Evolutionary conservation across 78 protist species (phyloP).

Genomic region (Guillardia theta): DNA sequence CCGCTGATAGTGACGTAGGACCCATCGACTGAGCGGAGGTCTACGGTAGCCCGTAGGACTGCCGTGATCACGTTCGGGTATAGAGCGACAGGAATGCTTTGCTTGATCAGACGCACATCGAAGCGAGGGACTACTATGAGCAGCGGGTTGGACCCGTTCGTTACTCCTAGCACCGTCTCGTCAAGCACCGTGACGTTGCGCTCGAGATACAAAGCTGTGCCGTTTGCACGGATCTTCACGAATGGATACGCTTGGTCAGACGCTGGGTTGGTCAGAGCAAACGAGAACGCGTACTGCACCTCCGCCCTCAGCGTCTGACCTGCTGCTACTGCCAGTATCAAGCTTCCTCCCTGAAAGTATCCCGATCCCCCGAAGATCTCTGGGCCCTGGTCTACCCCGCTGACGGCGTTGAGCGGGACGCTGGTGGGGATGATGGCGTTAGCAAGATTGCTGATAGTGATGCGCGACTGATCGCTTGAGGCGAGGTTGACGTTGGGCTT

Average conservation of each 20-base stretch:
- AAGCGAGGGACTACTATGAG: neutral
- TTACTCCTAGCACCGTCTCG: neutral
- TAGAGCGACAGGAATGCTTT: too few species aligned
- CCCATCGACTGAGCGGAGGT: neutral
- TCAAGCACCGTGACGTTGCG: neutral
- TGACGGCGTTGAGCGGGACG: neutral
- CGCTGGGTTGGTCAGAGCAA: neutral
- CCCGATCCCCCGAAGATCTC: neutral
- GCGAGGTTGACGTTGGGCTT: neutral
- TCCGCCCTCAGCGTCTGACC: neutral
- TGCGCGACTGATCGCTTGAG: neutral
- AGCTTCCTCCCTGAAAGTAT: neutral
- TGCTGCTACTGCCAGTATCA: neutral
- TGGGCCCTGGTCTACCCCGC: neutral
- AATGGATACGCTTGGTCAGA: neutral
- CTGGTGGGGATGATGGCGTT: neutral
- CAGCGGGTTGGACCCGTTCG: neutral
- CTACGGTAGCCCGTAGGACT: too few species aligned
- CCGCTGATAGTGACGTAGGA: neutral
- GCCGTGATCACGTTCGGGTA: neutral
- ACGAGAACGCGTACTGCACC: neutral
- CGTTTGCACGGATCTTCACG: neutral
- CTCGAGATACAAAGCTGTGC: neutral
- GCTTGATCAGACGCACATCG: too few species aligned
- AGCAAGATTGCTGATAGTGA: neutral